Conservation (phyloP, 371 early-diverging fungal species). For the Vairimorpha necatrix region DNA sequence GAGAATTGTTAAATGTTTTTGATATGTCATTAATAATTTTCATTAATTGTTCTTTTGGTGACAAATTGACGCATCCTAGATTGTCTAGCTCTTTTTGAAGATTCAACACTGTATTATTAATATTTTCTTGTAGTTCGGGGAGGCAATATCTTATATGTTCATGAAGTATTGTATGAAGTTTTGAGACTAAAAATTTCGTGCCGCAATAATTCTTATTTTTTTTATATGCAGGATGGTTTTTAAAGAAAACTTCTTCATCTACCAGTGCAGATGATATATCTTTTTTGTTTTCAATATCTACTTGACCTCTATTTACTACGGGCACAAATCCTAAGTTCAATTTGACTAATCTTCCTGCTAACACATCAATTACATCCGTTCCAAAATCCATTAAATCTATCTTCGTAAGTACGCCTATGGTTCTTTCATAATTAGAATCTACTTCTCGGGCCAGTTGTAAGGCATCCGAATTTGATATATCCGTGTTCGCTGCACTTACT, state of each 20-base stretch:
- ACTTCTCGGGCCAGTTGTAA: conserved; percentile 80
- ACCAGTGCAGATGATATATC: conserved; percentile 76
- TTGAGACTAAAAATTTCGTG: conserved; percentile 85
- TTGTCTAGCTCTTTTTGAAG: conserved; percentile 69
- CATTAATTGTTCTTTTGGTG: conserved; percentile 62
- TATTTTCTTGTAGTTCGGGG: conserved; percentile 57
- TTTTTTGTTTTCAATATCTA: conserved; percentile 81
- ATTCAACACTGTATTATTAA: conserved; percentile 68
- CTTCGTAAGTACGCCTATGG: conserved; percentile 83
- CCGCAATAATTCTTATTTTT: conserved; percentile 93
- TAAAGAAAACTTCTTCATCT: conserved; percentile 79
- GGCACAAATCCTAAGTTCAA: conserved; percentile 82
- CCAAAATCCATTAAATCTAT: conserved; percentile 91
- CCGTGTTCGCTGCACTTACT: conserved; percentile 84
- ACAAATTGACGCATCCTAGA: conserved; percentile 63
- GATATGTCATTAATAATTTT: conserved; percentile 74
- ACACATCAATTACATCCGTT: conserved; percentile 94
- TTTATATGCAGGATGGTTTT: conserved; percentile 79
- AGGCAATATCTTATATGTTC: conserved; percentile 55
- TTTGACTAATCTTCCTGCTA: conserved; percentile 87
- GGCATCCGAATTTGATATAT: conserved; percentile 82
- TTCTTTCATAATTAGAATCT: conserved; percentile 75
- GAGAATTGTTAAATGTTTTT: conserved; percentile 72
- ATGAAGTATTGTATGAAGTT: conserved; percentile 77
- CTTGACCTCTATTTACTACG: conserved; percentile 58